These are phyloP conservation scores for Collybiopsis luxurians DNA, from an alignment of 768 basidiomycete genomes.

Conservation along the genomic window DNA sequence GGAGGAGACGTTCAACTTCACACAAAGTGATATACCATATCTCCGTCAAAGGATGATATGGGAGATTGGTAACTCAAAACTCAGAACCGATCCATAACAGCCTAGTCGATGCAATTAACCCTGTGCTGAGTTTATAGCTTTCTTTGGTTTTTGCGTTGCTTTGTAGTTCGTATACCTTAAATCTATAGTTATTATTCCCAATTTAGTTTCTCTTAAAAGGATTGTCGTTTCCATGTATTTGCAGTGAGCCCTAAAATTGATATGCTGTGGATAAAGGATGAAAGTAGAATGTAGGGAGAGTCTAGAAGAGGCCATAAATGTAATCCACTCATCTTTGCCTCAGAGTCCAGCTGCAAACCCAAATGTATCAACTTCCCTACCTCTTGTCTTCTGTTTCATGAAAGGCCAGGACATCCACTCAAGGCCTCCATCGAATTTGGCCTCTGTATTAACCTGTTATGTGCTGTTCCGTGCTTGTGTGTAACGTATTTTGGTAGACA, in stretches of 20 bases:
- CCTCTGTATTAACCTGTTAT: too few relatives aligned
- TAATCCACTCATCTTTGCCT: slow-evolving; percentile 47
- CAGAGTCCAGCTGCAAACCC: too few relatives aligned
- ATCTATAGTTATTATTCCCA: not conserved
- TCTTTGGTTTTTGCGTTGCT: not conserved
- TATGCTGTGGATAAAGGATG: not conserved
- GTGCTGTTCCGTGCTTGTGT: too few relatives aligned
- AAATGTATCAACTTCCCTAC: too few relatives aligned
- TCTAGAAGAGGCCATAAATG: not conserved
- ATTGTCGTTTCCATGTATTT: too few relatives aligned
- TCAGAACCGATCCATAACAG: slow-evolving; percentile 49
- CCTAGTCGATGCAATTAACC: not conserved
- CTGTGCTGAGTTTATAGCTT: not conserved
- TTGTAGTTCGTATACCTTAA: not conserved
- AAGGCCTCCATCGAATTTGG: too few relatives aligned
- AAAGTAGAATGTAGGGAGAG: not conserved
- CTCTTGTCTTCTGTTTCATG: too few relatives aligned
- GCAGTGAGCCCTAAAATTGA: too few relatives aligned
- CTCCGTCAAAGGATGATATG: slow-evolving; percentile 86
- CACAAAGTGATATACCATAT: slow-evolving; percentile 80
- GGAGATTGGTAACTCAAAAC: slow-evolving; percentile 72
- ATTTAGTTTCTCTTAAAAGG: not conserved
- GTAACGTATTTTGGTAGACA: too few relatives aligned
- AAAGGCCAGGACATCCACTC: too few relatives aligned
- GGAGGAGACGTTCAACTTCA: slow-evolving; percentile 74